Evolutionary conservation across 106 monocot genomes (phyloP), one percentile per base, ranked within the genome.

Genomic region (Dioscorea zingiberensis): DNA sequence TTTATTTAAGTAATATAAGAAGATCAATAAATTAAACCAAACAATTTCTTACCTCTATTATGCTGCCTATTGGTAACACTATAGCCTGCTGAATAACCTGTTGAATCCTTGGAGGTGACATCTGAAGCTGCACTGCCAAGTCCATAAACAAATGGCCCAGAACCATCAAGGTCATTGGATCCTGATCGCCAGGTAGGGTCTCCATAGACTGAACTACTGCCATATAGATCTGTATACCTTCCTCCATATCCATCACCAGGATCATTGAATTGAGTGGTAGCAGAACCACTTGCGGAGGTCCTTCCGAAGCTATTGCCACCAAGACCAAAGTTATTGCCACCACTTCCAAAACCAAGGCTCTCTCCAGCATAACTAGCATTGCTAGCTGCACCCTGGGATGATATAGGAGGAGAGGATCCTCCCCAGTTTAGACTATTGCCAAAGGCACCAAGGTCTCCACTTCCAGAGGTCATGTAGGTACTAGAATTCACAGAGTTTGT

Each of bases 121-220:
- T 77, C 77, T 30, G 77, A 71, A 66, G 71, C 59, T 21, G 63
- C 28, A 66, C 27, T 71, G 12, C 27, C 69, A 55, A 80, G 69
- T 54, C 69, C 69, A 70, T 70, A 74, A 64, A 63, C 64, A 69
- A 80, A 80, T 69, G 79, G 65, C 27, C 65, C 64, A 64, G 74
- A 51, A 4, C 65, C 70, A 60, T 74, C 74, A 54, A 74, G 29
- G 21, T 80, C 69, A 4, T 69, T 70, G 32, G 74, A 59, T 19
- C 47, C 58, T 25, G 74, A 54, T 8, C 74, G 58, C 79, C 79
- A 80, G 12, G 64, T 74, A 44, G 73, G 44, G 21, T 80, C 74
- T 54, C 62, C 69, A 73, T 68, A 79, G 48, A 73, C 47, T 48
- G 73, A 65, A 58, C 22, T 49, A 66, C n/a, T n/a, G n/a, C 71